These are phyloP conservation scores for Priceomyces castillae DNA, from an alignment of 805 yeast species.

Conservation along the genomic window DNA sequence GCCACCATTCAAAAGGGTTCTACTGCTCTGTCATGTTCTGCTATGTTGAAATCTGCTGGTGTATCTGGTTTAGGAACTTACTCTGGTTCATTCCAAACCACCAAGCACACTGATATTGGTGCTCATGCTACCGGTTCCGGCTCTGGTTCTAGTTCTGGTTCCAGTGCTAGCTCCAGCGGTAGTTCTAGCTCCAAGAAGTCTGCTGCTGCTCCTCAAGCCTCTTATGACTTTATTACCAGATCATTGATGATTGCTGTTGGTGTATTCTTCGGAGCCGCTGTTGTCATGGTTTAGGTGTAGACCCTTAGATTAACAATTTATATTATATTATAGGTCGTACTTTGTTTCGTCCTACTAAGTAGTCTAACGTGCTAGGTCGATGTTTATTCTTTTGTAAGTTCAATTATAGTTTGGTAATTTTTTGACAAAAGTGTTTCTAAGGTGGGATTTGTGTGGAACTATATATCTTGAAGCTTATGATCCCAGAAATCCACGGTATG, in stretches of 20 bases:
- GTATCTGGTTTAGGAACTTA: slow-evolving; percentile 62
- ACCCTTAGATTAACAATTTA: neutral
- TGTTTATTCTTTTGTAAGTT: neutral
- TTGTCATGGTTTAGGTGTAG: slow-evolving; percentile 6
- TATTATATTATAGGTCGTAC: no score
- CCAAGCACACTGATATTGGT: slow-evolving; percentile 28
- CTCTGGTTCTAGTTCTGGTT: slow-evolving; percentile 22
- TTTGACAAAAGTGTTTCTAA: neutral
- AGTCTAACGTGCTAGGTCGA: neutral
- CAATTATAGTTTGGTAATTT: neutral
- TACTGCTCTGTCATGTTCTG: slow-evolving; percentile 48
- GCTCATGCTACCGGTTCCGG: slow-evolving; percentile 19
- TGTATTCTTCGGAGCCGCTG: slow-evolving; percentile 27
- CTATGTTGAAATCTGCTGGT: slow-evolving; percentile 66
- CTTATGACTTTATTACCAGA: slow-evolving; percentile 17
- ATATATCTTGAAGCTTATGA: slow-evolving; percentile 1
- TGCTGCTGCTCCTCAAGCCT: slow-evolving; percentile 11
- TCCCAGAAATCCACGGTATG: neutral
- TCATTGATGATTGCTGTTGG: slow-evolving; percentile 21
- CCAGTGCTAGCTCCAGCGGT: slow-evolving; percentile 23
- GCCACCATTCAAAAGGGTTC: slow-evolving; percentile 44
- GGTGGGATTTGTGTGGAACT: neutral
- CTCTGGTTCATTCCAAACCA: slow-evolving; percentile 25
- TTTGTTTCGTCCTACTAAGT: neutral
- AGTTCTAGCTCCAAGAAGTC: slow-evolving; percentile 14